phyloP scores from a whole-genome alignment of 108 stramenopile species.

The Skeletonema grethae region DNA sequence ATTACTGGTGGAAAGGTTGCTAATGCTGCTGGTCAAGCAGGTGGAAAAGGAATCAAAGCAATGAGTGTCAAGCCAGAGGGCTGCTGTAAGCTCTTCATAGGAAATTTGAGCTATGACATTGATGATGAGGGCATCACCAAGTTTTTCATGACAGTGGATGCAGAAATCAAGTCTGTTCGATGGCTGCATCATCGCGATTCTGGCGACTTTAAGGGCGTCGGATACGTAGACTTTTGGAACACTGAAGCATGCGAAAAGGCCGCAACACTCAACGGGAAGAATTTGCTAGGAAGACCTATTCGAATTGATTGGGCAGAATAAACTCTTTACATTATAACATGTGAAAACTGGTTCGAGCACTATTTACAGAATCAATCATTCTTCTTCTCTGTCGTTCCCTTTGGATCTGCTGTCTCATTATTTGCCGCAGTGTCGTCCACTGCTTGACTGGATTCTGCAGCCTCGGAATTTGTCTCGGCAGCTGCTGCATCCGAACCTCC shows the following conservation, averaged over 20 bases:
- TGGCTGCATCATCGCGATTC: slow-evolving; percentile 93
- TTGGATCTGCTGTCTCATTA: slow-evolving; percentile 39
- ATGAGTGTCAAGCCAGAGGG: slow-evolving; percentile 89
- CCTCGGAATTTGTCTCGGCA: slow-evolving; percentile 11
- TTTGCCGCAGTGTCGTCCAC: slow-evolving; percentile 8
- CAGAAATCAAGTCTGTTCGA: slow-evolving; percentile 89
- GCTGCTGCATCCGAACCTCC: slow-evolving; percentile 17
- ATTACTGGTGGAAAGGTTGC: slow-evolving; percentile 60
- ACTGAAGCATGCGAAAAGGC: slow-evolving; percentile 89
- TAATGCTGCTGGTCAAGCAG: slow-evolving; percentile 74
- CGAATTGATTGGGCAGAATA: slow-evolving; percentile 92
- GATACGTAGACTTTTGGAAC: slow-evolving; percentile 92
- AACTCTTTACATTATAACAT: not conserved
- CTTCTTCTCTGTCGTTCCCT: slow-evolving; percentile 65
- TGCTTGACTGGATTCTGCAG: slow-evolving; percentile 7
- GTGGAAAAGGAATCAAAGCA: slow-evolving; percentile 75
- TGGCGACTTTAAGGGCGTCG: slow-evolving; percentile 95
- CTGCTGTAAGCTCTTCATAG: slow-evolving; percentile 89
- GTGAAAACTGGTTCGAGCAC: not conserved
- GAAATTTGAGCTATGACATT: slow-evolving; percentile 93
- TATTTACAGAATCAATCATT: slow-evolving; percentile 50
- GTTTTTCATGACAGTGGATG: slow-evolving; percentile 87
- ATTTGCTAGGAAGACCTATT: slow-evolving; percentile 84
- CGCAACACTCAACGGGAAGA: slow-evolving; percentile 89
- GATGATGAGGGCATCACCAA: slow-evolving; percentile 92